phyloP scores from a whole-genome alignment of 257 asterid genomes.

The Rauvolfia tetraphylla region DNA sequence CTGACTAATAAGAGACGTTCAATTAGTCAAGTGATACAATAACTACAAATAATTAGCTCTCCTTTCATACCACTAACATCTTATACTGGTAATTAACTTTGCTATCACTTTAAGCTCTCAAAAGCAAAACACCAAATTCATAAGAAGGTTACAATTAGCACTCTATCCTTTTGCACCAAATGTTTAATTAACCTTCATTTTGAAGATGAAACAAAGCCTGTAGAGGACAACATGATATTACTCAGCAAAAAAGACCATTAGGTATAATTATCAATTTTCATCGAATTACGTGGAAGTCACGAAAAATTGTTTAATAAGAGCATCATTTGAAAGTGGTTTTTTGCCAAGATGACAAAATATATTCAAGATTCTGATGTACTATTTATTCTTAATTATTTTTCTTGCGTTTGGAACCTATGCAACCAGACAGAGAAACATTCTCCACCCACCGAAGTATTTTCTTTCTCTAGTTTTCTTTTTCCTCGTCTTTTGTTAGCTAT shows the following conservation, averaged over 20 bases:
- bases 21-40: too few species aligned
- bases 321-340: not conserved
- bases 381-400: not conserved
- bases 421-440: conserved; percentile 9
- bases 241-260: not conserved
- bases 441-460: too few species aligned
- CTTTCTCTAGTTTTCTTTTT: too few species aligned
- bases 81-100: too few species aligned
- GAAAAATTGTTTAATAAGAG: not conserved
- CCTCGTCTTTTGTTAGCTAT: too few species aligned
- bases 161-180: not conserved
- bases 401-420: not conserved
- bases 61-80: too few species aligned
- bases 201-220: not conserved
- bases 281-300: conserved; percentile 2
- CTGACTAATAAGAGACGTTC: too few species aligned
- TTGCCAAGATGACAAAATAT: not conserved
- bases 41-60: too few species aligned
- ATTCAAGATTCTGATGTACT: not conserved
- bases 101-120: too few species aligned
- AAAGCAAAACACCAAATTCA: too few species aligned
- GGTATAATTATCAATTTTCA: not conserved
- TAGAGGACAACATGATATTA: not conserved
- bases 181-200: not conserved
- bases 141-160: too few species aligned